Evolutionary conservation across 257 asterid species (phyloP).

Genomic region (Solanum sitiens): DNA sequence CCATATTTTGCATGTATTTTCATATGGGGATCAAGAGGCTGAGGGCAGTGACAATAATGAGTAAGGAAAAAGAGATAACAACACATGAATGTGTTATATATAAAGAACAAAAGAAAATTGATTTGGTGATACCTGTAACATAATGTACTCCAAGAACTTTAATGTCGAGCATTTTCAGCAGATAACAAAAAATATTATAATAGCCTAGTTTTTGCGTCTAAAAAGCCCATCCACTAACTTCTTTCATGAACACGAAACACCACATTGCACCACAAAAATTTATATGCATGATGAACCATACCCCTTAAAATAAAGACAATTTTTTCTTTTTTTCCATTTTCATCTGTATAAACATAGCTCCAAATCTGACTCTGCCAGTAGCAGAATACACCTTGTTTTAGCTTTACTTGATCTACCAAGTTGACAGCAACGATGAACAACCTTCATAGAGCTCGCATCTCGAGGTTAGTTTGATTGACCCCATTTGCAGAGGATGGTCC

Average conservation of each 20-base stretch:
- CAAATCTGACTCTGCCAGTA: neutral
- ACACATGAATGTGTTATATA: neutral
- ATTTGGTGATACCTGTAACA: neutral
- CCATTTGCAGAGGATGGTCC: constrained; percentile 44
- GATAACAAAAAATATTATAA: neutral
- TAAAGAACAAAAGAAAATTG: neutral
- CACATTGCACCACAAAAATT: neutral
- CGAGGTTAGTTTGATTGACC: constrained; percentile 37
- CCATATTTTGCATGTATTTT: neutral
- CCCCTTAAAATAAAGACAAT: neutral
- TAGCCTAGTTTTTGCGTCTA: neutral
- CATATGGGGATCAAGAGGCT: neutral
- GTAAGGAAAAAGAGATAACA: neutral
- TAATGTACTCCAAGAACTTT: neutral
- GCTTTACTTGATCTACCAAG: neutral
- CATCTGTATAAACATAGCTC: neutral
- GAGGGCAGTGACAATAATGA: neutral
- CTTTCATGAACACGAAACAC: neutral
- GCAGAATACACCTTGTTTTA: neutral
- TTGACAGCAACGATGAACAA: neutral
- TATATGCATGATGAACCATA: neutral
- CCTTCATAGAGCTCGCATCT: constrained; percentile 67
- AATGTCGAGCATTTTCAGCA: neutral
- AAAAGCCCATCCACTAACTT: neutral
- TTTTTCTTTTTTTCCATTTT: neutral